A percentile compares a stretch with the other conserved stretches of the same genome.
These are phyloP conservation scores for Glarea lozoyensis DNA, from an alignment of 495 filamentous ascomycete genomes.

Conservation along the genomic window DNA sequence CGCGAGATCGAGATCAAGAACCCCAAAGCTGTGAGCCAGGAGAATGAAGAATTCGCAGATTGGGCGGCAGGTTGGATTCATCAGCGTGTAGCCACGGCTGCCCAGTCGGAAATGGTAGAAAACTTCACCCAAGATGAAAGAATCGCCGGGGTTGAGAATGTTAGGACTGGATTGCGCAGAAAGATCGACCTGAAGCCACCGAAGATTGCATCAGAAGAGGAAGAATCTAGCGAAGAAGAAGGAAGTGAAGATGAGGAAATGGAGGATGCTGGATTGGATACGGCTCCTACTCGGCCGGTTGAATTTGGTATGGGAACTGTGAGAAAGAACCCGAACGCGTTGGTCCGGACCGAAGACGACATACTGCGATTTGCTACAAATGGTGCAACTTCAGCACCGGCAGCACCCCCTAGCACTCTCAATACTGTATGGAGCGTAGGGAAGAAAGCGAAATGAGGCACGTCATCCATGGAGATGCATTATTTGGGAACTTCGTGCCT, in stretches of 20 bases:
- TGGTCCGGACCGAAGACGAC: slow-evolving; percentile 15
- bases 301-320: slow-evolving; percentile 29
- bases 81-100: slow-evolving; percentile 29
- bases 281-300: slow-evolving; percentile 28
- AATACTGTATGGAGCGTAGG: too few species aligned
- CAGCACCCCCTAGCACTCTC: too few species aligned
- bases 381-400: too few species aligned
- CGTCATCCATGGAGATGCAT: too few species aligned
- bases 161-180: slow-evolving; percentile 57
- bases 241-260: slow-evolving; percentile 42
- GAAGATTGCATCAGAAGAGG: slow-evolving; percentile 37
- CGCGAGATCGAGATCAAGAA: slow-evolving; percentile 22
- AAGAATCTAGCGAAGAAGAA: slow-evolving; percentile 28
- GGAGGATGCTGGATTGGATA: slow-evolving; percentile 33
- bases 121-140: slow-evolving; percentile 61
- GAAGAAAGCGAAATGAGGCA: too few species aligned
- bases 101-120: slow-evolving; percentile 39
- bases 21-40: slow-evolving; percentile 26
- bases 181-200: slow-evolving; percentile 32
- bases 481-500: too few species aligned
- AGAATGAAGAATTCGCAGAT: slow-evolving; percentile 19
- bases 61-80: slow-evolving; percentile 30
- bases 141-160: slow-evolving; percentile 55
- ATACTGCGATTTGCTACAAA: slow-evolving; percentile 48
- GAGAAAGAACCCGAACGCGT: slow-evolving; percentile 26